phyloP scores from a whole-genome alignment of 2,329 filamentous ascomycete genomes.

The Nothophoma quercina region DNA sequence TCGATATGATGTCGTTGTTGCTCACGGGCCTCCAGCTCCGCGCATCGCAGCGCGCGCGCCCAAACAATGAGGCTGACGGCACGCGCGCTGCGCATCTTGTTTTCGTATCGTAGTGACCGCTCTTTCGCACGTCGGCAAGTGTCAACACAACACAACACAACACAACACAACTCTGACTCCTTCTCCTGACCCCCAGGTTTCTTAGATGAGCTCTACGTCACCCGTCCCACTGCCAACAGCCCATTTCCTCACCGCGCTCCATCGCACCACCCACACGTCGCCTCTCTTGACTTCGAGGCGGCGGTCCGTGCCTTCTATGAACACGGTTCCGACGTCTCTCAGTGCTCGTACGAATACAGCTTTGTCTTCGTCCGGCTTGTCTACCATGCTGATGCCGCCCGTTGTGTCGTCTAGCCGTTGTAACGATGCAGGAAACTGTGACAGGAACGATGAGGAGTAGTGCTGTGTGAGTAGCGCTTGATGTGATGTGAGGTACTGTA shows the following conservation, averaged over 20 bases:
- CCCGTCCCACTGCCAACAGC: slow-evolving; percentile 67
- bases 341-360: slow-evolving; percentile 85
- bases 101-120: slow-evolving; percentile 12
- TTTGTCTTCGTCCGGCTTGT: slow-evolving; percentile 79
- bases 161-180: slow-evolving; percentile 1
- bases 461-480: slow-evolving; percentile 84
- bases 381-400: slow-evolving; percentile 91
- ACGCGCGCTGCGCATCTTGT: slow-evolving; percentile 2
- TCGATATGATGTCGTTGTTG: slow-evolving; percentile 1
- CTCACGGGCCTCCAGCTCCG: slow-evolving; percentile 14
- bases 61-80: slow-evolving; percentile 18
- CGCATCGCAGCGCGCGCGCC: slow-evolving; percentile 1
- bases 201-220: slow-evolving; percentile 69
- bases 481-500: slow-evolving; percentile 83
- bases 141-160: slow-evolving; percentile 6
- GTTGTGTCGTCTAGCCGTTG: slow-evolving; percentile 89
- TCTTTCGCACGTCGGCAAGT: slow-evolving; percentile 6
- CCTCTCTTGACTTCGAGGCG: slow-evolving; percentile 56
- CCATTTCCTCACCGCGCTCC: slow-evolving; percentile 66
- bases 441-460: slow-evolving; percentile 85
- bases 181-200: neutral
- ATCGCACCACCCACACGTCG: slow-evolving; percentile 66
- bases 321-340: slow-evolving; percentile 63
- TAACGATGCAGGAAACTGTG: slow-evolving; percentile 78
- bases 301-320: slow-evolving; percentile 67